Evolutionary conservation across 139 green algal genomes (phyloP).

Genomic region (Chlamydomonas sp.): DNA sequence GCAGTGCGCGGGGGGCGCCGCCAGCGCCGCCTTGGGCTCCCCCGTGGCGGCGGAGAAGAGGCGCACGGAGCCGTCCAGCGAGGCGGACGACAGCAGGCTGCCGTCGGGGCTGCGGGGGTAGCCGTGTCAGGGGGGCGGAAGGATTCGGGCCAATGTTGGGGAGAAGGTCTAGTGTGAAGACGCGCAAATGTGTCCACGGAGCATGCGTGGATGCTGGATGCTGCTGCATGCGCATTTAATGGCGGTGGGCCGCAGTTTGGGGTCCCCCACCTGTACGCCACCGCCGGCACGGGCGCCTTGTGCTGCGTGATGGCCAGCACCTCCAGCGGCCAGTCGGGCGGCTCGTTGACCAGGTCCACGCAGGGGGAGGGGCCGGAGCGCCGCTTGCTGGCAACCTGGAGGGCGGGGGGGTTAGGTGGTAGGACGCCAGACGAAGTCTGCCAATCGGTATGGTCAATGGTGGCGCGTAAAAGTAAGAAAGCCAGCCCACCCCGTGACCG

Average conservation of each 20-base stretch:
- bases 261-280: neutral
- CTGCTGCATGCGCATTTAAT: too few species aligned
- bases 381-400: neutral
- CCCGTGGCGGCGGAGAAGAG: conserved; percentile 21
- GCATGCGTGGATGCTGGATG: too few species aligned
- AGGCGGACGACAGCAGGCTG: conserved; percentile 25
- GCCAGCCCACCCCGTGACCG: too few species aligned
- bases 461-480: too few species aligned
- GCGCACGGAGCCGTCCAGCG: conserved; percentile 23
- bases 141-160: too few species aligned
- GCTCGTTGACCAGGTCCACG: conserved; percentile 20
- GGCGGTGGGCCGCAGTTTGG: too few species aligned
- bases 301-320: conserved; percentile 31
- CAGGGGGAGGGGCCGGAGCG: neutral
- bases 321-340: conserved; percentile 17
- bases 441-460: too few species aligned
- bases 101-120: conserved; percentile 1
- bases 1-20: conserved; percentile 9
- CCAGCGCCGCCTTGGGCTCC: conserved; percentile 32
- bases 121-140: too few species aligned
- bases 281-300: neutral
- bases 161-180: too few species aligned
- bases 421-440: too few species aligned
- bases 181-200: too few species aligned
- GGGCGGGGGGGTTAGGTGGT: neutral